These are phyloP conservation scores for Rhodamnia rubescens DNA, from an alignment of 345 rosid genomes.

Conservation along the genomic window DNA sequence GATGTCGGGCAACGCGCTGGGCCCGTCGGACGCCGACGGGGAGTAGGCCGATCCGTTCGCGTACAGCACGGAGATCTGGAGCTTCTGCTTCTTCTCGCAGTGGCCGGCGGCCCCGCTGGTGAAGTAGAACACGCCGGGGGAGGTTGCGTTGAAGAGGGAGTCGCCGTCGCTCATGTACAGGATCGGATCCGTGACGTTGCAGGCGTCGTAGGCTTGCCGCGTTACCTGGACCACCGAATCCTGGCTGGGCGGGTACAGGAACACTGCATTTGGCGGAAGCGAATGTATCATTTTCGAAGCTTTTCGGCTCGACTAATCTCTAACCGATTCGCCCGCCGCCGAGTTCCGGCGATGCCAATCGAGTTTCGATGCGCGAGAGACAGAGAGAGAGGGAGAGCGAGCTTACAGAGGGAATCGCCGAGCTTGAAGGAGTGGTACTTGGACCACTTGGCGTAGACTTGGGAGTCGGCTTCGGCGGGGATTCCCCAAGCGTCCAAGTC, in stretches of 20 bases:
- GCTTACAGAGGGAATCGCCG: constrained; percentile 78
- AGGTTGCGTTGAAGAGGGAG: constrained; percentile 78
- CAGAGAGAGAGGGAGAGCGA: background rate
- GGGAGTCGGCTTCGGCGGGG: constrained; percentile 49
- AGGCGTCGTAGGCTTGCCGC: constrained; percentile 34
- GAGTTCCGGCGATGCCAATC: background rate
- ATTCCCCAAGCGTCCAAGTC: constrained; percentile 82
- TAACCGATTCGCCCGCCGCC: background rate
- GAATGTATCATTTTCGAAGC: background rate
- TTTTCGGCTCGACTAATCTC: background rate
- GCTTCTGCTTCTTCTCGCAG: constrained; percentile 85
- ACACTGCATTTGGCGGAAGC: constrained; percentile 33
- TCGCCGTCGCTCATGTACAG: constrained; percentile 84
- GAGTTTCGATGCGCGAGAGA: background rate
- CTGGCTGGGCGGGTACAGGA: constrained; percentile 96
- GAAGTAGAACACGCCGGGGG: constrained; percentile 60
- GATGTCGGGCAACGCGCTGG: constrained; percentile 43
- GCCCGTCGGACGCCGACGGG: constrained; percentile 27
- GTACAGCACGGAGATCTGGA: constrained; percentile 34
- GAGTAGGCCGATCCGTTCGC: constrained; percentile 37
- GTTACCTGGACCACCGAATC: constrained; percentile 86
- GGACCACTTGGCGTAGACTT: constrained; percentile 68
- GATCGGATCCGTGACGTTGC: constrained; percentile 81
- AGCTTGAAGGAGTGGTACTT: constrained; percentile 43
- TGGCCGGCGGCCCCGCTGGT: constrained; percentile 71